Evolutionary conservation across 371 early-diverging fungal species (phyloP).

Genomic region (Rhizopus arrhizus): DNA sequence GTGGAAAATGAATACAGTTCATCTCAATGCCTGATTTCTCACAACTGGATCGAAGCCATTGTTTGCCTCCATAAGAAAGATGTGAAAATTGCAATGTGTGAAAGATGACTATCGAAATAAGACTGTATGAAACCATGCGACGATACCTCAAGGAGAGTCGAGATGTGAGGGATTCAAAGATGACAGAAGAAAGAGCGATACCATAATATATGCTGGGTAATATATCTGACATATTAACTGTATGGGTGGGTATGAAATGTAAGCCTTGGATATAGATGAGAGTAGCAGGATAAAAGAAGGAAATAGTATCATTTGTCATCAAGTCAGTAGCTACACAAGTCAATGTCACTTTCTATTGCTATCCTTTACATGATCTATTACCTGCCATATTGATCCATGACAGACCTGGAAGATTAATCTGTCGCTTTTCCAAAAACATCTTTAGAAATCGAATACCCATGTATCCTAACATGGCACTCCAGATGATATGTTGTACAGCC

Average conservation of each 20-base stretch:
- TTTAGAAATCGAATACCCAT: conserved; percentile 14
- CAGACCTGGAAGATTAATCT: conserved; percentile 21
- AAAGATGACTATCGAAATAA: conserved; percentile 7
- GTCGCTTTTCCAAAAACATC: conserved; percentile 32
- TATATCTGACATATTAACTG: conserved; percentile 30
- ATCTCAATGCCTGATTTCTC: conserved; percentile 17
- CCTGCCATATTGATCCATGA: conserved; percentile 18
- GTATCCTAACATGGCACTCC: conserved; percentile 10
- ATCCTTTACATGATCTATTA: neutral
- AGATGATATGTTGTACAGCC: conserved; percentile 14
- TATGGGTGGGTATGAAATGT: conserved; percentile 10
- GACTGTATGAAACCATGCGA: conserved; percentile 5
- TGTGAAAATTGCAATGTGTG: conserved; percentile 15
- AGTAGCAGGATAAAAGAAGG: conserved; percentile 24
- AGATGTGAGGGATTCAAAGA: conserved; percentile 27
- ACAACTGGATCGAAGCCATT: conserved; percentile 16
- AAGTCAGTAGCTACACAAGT: neutral
- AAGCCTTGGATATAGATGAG: conserved; percentile 21
- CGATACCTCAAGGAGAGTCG: conserved; percentile 14
- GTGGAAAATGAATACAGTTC: conserved; percentile 27
- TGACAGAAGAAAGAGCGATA: conserved; percentile 18
- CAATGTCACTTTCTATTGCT: neutral
- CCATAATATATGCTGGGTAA: conserved; percentile 31
- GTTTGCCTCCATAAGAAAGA: conserved; percentile 21
- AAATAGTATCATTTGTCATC: neutral